phyloP scores from a whole-genome alignment of 257 asterid genomes.

The Anisodus acutangulus region DNA sequence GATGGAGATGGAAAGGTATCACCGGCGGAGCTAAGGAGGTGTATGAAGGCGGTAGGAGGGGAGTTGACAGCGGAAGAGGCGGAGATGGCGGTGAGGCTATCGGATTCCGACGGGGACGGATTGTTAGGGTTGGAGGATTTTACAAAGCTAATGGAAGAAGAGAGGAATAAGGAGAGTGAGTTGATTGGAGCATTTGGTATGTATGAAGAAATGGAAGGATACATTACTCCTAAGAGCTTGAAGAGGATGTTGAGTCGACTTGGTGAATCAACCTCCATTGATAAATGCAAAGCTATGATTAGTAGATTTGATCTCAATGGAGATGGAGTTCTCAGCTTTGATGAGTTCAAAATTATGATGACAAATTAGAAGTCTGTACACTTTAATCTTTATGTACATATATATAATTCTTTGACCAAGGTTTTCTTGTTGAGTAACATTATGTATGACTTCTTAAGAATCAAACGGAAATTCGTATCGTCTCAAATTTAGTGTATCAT shows the following conservation, averaged over 20 bases:
- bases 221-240: constrained; percentile 65
- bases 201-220: constrained; percentile 64
- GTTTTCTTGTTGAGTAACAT: no score
- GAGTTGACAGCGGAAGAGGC: constrained; percentile 49
- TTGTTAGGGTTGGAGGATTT: constrained; percentile 60
- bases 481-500: no score
- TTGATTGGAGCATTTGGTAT: constrained; percentile 54
- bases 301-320: constrained; percentile 53
- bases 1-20: constrained; percentile 30
- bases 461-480: no score
- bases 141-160: constrained; percentile 52
- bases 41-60: constrained; percentile 23
- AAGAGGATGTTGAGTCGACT: constrained; percentile 55
- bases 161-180: constrained; percentile 45
- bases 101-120: constrained; percentile 66
- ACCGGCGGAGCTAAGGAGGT: neutral
- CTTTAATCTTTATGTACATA: no score
- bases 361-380: neutral
- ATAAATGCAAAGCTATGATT: constrained; percentile 57
- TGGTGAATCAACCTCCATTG: constrained; percentile 52
- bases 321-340: constrained; percentile 61
- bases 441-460: no score
- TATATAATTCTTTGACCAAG: no score
- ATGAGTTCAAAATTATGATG: constrained; percentile 69
- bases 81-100: constrained; percentile 45